Percentiles rank a stretch among this genome's conserved stretches.
Evolutionary conservation across 306 rosid genomes (phyloP).

Genomic region (Pueraria montana): DNA sequence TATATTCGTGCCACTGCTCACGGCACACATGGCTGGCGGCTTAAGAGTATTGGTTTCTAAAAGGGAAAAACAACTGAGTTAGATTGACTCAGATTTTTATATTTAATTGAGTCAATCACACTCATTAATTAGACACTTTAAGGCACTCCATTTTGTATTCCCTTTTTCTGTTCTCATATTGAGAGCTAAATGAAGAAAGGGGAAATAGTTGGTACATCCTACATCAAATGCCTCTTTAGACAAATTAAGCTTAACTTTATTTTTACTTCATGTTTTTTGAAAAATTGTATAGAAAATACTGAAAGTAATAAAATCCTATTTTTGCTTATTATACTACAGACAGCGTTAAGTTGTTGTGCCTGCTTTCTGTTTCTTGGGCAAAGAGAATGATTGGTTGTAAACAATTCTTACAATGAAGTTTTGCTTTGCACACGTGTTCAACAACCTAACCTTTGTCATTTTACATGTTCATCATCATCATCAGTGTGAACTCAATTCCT

Average conservation of each 20-base stretch:
- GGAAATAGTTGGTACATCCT: background rate
- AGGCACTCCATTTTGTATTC: background rate
- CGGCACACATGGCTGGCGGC: slow-evolving; percentile 97
- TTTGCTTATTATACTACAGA: background rate
- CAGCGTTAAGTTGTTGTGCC: background rate
- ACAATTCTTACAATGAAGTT: background rate
- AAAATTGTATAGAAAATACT: background rate
- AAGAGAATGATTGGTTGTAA: background rate
- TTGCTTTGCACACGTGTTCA: slow-evolving; percentile 17
- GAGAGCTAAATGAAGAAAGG: background rate
- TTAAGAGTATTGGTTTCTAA: slow-evolving; percentile 62
- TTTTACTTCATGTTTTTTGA: background rate
- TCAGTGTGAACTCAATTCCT: slow-evolving; percentile 26
- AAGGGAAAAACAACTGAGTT: slow-evolving; percentile 54
- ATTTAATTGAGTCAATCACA: slow-evolving; percentile 40
- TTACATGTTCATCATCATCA: slow-evolving; percentile 31
- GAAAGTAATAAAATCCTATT: background rate
- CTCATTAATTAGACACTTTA: background rate
- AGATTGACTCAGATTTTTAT: background rate
- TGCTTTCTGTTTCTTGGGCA: background rate
- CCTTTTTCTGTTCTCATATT: background rate
- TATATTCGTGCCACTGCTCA: slow-evolving; percentile 80
- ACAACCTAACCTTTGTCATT: slow-evolving; percentile 30
- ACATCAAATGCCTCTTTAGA: background rate
- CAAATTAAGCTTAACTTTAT: background rate